Percentiles rank a stretch among this genome's conserved stretches.
Conservation (phyloP, 352 stramenopile genomes). For the Globisporangium rhizosaccharum region DNA sequence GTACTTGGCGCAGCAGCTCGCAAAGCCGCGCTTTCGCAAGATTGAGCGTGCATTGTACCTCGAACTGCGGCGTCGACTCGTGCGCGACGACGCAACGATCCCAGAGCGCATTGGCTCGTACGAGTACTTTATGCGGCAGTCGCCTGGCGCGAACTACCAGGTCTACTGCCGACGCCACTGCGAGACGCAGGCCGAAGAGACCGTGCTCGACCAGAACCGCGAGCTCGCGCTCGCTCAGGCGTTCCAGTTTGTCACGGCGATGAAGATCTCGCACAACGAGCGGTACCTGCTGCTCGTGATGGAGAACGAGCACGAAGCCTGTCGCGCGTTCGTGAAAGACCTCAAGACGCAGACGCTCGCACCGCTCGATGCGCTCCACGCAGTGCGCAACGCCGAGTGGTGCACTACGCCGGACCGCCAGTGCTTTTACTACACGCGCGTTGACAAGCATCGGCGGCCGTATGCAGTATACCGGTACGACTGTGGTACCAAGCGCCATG, state of each 20-base stretch:
- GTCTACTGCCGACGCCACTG: constrained; percentile 67
- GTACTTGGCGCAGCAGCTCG: constrained; percentile 46
- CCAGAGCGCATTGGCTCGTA: constrained; percentile 69
- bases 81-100: constrained; percentile 63
- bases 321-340: constrained; percentile 38
- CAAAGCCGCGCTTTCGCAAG: constrained; percentile 47
- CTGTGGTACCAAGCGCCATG: constrained; percentile 29
- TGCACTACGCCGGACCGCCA: constrained; percentile 11
- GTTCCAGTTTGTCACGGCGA: constrained; percentile 64
- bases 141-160: constrained; percentile 60
- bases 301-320: constrained; percentile 69
- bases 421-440: constrained; percentile 74
- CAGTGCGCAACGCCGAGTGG: constrained; percentile 79
- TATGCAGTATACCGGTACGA: constrained; percentile 65
- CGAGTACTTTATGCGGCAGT: constrained; percentile 71
- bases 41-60: constrained; percentile 59
- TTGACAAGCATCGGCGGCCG: constrained; percentile 58
- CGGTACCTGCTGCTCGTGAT: constrained; percentile 55
- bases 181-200: constrained; percentile 28
- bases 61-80: constrained; percentile 56
- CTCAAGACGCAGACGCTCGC: constrained; percentile 25
- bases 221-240: constrained; percentile 31
- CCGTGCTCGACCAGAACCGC: constrained; percentile 76
- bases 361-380: constrained; percentile 24
- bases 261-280: constrained; percentile 77